Base-by-base conservation (phyloP, 2,329 filamentous ascomycete species). In the Phaeosphaeriaceae sp. region DNA sequence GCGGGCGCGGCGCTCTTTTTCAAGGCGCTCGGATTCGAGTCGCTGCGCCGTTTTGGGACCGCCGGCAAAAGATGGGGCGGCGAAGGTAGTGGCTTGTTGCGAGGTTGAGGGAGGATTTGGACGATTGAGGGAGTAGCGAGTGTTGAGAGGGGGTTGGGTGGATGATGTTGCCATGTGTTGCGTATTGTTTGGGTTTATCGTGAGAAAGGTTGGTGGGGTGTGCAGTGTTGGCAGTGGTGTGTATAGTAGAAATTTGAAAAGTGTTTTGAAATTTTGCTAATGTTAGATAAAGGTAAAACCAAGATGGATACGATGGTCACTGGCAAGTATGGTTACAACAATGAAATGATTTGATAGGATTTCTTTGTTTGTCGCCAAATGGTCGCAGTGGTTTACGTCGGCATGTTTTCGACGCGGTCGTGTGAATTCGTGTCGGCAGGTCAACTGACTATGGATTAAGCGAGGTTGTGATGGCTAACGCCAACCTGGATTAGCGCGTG, bases 71-170 rank as follows among this genome's bases (percentile, higher is more conserved):
- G 64, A 59, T 2, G 23, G 23, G 11, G 23, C 23, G 12, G 68
- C 63, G 56, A 67, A 73, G 35, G 61, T 60, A 35, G 63, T 54
- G 48, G 37, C 9, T 63, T 61, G 11, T 45, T 55, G 50, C 29
- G 41, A 36, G 2, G 37, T 28, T 41, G 60, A 49, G 4, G 43
- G 46, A 12, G 49, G 39, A n/a, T 48, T 42, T 4, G 59, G 42
- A 76, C 73, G 69, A 60, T 63, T 75, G 49, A 83, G 78, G 51
- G 78, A 77, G 60, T 80, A 80, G 58, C 83, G 81, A 42, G 80
- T 76, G 45, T 79, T 79, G 65, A 85, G 84, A 41, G 79, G 74
- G 63, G 82, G 80, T 56, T 81, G 79, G 47, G 76, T 72, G 55
- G 78, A 68, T 49, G 77, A 79, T 67, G 78, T 81, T 57, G 82